Conservation (phyloP, 2,329 filamentous ascomycete genomes). For the Ophiostoma australiae region DNA sequence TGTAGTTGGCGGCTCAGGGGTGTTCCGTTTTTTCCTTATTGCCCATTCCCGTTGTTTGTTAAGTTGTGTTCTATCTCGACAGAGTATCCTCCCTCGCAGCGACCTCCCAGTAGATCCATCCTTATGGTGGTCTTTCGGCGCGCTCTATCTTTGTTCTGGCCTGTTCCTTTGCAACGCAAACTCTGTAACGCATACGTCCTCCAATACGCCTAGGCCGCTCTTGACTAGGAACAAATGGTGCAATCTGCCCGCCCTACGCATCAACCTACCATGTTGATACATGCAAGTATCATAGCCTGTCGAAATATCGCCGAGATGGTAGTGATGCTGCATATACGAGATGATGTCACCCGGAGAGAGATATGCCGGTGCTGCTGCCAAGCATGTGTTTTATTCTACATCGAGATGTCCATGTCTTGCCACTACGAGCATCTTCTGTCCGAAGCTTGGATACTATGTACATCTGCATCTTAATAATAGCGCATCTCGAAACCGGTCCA, state of each 20-base stretch:
- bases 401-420: not conserved
- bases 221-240: not conserved
- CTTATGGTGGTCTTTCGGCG: not conserved
- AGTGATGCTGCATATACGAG: not conserved
- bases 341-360: conserved; percentile 11
- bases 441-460: not conserved
- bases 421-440: not conserved
- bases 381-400: not conserved
- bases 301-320: not conserved
- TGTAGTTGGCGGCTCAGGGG: not conserved
- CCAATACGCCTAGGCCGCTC: not conserved
- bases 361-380: not conserved
- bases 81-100: not conserved
- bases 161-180: not conserved
- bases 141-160: not conserved
- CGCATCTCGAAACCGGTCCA: not conserved
- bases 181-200: not conserved
- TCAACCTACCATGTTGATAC: not conserved
- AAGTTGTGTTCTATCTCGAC: not conserved
- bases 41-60: not conserved
- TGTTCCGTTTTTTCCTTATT: not conserved
- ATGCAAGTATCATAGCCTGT: not conserved
- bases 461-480: not conserved
- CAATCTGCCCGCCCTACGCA: not conserved
- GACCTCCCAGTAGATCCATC: not conserved